phyloP scores from a whole-genome alignment of 139 green algal species.

The Closterium sp. region DNA sequence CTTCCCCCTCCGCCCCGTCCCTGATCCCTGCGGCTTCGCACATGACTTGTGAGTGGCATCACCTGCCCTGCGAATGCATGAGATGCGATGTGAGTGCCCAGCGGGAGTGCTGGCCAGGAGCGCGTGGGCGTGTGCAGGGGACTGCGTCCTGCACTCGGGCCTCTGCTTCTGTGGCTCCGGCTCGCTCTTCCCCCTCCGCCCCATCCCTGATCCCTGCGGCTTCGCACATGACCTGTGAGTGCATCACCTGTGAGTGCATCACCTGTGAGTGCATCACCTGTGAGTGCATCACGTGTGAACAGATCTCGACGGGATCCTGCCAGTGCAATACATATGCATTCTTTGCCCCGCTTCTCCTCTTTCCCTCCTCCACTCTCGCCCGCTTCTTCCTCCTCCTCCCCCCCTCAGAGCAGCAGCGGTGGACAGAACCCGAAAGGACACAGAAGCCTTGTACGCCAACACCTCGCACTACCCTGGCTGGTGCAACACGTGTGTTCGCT shows the following conservation, averaged over 20 bases:
- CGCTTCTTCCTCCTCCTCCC: too few species aligned
- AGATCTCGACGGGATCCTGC: too few species aligned
- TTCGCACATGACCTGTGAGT: not conserved
- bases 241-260: not conserved
- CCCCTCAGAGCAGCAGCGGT: not conserved
- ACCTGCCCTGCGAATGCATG: too few species aligned
- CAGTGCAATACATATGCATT: too few species aligned
- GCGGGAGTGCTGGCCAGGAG: too few species aligned
- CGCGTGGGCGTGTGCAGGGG: not conserved
- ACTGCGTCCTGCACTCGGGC: constrained; percentile 7
- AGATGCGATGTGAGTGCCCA: too few species aligned
- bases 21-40: not conserved
- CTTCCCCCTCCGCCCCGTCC: constrained; percentile 12
- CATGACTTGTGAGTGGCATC: not conserved
- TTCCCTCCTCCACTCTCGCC: too few species aligned
- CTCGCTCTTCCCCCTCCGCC: constrained; percentile 12
- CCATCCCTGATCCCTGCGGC: not conserved
- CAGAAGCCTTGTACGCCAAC: not conserved
- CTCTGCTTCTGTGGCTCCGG: constrained; percentile 12
- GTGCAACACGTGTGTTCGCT: constrained; percentile 6
- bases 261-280: not conserved
- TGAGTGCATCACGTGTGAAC: too few species aligned
- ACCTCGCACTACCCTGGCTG: not conserved
- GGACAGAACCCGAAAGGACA: not conserved
- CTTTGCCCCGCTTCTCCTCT: too few species aligned